phyloP scores from a whole-genome alignment of 257 asterid genomes.

The Asclepias syriaca region DNA sequence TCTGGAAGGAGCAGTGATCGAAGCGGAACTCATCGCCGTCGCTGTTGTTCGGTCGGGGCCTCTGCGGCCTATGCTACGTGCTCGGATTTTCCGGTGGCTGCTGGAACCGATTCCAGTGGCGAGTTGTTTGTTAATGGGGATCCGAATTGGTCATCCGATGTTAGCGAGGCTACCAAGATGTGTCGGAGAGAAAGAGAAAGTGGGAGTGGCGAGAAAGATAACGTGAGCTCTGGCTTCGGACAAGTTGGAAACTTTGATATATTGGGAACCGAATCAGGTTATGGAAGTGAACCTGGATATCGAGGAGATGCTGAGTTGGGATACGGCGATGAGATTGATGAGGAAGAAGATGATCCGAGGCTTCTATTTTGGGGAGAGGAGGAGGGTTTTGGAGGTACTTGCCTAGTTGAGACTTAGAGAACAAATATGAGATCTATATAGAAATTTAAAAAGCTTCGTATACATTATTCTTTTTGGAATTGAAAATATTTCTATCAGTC shows the following conservation, averaged over 20 bases:
- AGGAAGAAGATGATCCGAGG: constrained; percentile 72
- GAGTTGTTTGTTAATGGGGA: constrained; percentile 80
- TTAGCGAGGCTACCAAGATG: constrained; percentile 62
- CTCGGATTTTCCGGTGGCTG: constrained; percentile 76
- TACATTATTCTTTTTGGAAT: background rate
- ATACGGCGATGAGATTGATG: constrained; percentile 70
- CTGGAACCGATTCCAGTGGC: constrained; percentile 95
- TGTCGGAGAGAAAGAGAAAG: constrained; percentile 54
- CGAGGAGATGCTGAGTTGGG: constrained; percentile 88
- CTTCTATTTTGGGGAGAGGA: constrained; percentile 70
- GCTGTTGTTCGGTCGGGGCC: constrained; percentile 74
- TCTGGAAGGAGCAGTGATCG: constrained; percentile 96
- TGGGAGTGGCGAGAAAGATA: constrained; percentile 54
- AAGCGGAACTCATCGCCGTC: constrained; percentile 34
- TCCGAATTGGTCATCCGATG: constrained; percentile 87
- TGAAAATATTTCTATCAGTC: background rate
- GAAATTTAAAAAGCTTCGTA: background rate
- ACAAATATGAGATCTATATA: background rate
- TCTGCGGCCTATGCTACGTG: constrained; percentile 91
- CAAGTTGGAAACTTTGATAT: constrained; percentile 53
- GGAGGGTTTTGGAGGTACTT: constrained; percentile 61
- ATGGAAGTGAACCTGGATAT: constrained; percentile 96
- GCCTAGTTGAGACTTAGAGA: background rate
- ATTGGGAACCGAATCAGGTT: constrained; percentile 78
- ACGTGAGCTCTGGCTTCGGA: constrained; percentile 35